These are phyloP conservation scores for Stentor coeruleus DNA, from an alignment of 73 alveolate genomes.

Conservation along the genomic window DNA sequence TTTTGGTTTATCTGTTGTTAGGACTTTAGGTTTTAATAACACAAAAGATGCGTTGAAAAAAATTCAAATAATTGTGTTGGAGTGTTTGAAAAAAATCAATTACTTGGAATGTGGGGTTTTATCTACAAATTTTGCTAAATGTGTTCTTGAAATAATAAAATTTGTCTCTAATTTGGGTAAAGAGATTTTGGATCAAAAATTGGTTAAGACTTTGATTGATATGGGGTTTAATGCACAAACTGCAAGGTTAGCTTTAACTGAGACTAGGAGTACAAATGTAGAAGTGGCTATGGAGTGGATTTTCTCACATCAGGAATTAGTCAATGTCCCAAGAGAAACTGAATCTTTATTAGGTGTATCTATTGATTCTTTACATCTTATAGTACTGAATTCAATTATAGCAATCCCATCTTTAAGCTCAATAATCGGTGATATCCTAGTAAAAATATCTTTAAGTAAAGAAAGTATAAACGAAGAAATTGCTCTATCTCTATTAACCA, in stretches of 20 bases:
- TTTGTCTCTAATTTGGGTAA: no score
- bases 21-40: background rate
- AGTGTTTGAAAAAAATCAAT: background rate
- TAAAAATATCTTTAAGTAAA: background rate
- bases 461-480: background rate
- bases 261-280: no score
- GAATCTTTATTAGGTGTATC: no score
- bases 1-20: background rate
- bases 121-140: conserved; percentile 1
- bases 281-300: no score
- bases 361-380: background rate
- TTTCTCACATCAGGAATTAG: no score
- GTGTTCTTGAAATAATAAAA: background rate
- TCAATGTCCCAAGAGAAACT: no score
- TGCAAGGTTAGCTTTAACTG: no score
- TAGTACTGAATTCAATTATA: background rate
- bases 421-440: background rate
- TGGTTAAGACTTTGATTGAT: no score
- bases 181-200: no score
- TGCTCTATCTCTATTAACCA: background rate
- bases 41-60: background rate
- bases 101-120: background rate
- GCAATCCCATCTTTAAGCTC: conserved; percentile 1
- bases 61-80: background rate
- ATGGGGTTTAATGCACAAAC: no score